Percentiles rank a stretch among this genome's conserved stretches.
phyloP scores from a whole-genome alignment of 257 asterid genomes.

The Ligustrum vulgare region DNA sequence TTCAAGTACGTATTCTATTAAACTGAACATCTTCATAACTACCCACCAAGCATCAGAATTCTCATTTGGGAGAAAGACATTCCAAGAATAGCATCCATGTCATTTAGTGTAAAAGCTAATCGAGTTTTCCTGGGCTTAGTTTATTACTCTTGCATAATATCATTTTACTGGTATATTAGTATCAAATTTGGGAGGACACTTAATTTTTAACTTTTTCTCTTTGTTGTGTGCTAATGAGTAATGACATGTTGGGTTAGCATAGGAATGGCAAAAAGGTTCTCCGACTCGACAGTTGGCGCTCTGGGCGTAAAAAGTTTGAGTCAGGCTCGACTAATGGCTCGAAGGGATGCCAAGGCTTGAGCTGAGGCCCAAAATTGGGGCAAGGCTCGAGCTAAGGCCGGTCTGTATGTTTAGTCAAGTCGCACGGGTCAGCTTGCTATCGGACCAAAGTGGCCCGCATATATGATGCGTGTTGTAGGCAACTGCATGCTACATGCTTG shows the following conservation, averaged over 20 bases:
- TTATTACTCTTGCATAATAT: background rate
- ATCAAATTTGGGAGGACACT: background rate
- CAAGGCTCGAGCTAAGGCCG: too few relatives aligned
- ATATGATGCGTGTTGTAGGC: too few relatives aligned
- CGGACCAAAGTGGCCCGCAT: too few relatives aligned
- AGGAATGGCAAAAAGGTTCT: too few relatives aligned
- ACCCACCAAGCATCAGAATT: background rate
- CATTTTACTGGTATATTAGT: background rate
- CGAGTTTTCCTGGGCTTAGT: background rate
- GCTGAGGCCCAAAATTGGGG: too few relatives aligned
- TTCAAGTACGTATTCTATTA: background rate
- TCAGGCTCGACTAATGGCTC: too few relatives aligned
- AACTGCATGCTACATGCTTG: too few relatives aligned
- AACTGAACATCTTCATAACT: background rate
- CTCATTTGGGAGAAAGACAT: background rate
- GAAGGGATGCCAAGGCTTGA: too few relatives aligned
- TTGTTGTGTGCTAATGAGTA: background rate
- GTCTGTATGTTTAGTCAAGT: too few relatives aligned
- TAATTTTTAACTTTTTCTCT: background rate
- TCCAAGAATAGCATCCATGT: background rate
- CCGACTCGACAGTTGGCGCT: too few relatives aligned
- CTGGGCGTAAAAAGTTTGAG: too few relatives aligned
- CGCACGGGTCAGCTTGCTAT: too few relatives aligned
- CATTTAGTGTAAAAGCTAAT: background rate
- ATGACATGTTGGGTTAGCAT: background rate